Evolutionary conservation across 805 yeast species (phyloP).

Genomic region (Kodamaea nitidulidarum): DNA sequence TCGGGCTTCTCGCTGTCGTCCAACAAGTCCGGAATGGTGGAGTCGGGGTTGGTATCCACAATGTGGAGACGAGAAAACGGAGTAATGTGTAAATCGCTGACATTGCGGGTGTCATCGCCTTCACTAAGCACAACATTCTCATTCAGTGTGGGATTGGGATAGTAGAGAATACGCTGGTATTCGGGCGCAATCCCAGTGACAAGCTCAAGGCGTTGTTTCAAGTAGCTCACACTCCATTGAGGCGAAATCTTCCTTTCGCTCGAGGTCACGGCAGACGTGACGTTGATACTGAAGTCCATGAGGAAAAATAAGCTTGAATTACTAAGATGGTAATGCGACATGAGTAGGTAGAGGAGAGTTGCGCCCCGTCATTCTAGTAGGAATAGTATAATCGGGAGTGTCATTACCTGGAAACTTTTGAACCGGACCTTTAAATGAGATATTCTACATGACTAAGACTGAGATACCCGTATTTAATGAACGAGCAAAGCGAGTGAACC

Average conservation of each 20-base stretch:
- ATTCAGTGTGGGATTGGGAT: constrained; percentile 36
- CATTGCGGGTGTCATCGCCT: constrained; percentile 16
- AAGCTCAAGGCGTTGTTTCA: constrained; percentile 54
- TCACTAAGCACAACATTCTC: constrained; percentile 27
- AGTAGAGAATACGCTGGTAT: constrained; percentile 49
- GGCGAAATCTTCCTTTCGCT: constrained; percentile 66
- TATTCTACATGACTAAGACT: too few species aligned
- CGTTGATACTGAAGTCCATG: constrained; percentile 46
- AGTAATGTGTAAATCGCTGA: constrained; percentile 25
- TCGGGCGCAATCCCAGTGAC: constrained; percentile 71
- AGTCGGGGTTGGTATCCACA: constrained; percentile 50
- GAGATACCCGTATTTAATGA: too few species aligned
- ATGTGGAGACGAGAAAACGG: constrained; percentile 54
- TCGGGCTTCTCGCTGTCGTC: constrained; percentile 13
- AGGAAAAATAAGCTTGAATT: neutral
- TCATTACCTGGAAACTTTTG: too few species aligned
- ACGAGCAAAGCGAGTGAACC: too few species aligned
- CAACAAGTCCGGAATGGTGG: constrained; percentile 42
- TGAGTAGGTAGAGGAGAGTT: too few species aligned
- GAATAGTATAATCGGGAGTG: too few species aligned
- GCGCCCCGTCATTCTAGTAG: too few species aligned
- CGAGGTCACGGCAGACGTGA: constrained; percentile 63
- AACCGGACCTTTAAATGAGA: too few species aligned
- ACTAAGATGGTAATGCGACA: neutral
- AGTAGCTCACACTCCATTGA: constrained; percentile 53